These are phyloP conservation scores for Colletotrichum acutatum DNA, from an alignment of 2,329 filamentous ascomycete species.

Conservation along the genomic window DNA sequence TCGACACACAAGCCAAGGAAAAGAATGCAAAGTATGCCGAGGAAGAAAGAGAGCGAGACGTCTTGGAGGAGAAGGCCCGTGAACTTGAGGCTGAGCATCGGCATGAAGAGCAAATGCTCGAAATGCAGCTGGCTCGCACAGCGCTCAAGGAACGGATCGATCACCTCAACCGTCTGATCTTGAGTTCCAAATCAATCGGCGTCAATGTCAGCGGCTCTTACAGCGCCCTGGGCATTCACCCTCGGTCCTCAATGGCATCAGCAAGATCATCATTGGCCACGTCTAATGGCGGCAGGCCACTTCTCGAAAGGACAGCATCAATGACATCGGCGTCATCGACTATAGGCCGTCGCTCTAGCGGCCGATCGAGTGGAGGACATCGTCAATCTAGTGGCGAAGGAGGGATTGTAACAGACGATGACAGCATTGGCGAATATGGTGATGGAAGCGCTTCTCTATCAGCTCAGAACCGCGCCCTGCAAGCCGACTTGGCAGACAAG, in stretches of 20 bases:
- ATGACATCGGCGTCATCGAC: conserved; percentile 73
- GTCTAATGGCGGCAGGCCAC: conserved; percentile 62
- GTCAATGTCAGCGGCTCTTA: conserved; percentile 84
- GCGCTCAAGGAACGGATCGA: conserved; percentile 97
- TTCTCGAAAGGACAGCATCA: conserved; percentile 73
- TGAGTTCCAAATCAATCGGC: conserved; percentile 94
- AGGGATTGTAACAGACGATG: conserved; percentile 68
- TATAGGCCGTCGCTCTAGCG: conserved; percentile 64
- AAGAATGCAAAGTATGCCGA: conserved; percentile 72
- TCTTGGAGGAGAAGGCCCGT: conserved; percentile 77
- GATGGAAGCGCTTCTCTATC: conserved; percentile 85
- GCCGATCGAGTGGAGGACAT: conserved; percentile 57
- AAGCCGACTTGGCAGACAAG: conserved; percentile 95
- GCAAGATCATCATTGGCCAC: conserved; percentile 77
- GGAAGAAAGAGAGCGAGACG: conserved; percentile 70
- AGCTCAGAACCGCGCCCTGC: conserved; percentile 90
- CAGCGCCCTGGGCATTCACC: conserved; percentile 69
- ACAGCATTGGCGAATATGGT: conserved; percentile 82
- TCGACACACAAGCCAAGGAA: conserved; percentile 83
- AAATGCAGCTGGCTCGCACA: conserved; percentile 97
- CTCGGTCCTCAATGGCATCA: conserved; percentile 63
- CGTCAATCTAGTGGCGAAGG: conserved; percentile 55
- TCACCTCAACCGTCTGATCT: conserved; percentile 92
- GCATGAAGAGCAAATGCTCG: conserved; percentile 96
- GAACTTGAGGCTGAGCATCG: conserved; percentile 85